Conservation (phyloP, 2,329 filamentous ascomycete genomes). For the Monosporascus sp. region DNA sequence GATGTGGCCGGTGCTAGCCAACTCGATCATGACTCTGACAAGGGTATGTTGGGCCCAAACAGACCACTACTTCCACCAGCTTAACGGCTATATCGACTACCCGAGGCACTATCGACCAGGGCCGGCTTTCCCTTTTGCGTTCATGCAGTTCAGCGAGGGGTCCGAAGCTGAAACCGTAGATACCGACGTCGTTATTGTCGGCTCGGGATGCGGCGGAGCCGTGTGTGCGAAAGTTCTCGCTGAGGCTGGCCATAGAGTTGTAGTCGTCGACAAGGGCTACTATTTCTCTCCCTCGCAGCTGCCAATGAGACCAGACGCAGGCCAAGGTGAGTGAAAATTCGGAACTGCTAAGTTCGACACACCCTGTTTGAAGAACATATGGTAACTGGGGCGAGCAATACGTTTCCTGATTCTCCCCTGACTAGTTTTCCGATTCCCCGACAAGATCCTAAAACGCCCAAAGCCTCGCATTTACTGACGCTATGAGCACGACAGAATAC, state of each 20-base stretch:
- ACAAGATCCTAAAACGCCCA: not conserved
- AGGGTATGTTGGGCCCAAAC: constrained; percentile 52
- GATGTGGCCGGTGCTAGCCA: constrained; percentile 49
- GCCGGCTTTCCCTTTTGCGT: constrained; percentile 51
- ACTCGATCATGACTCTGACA: constrained; percentile 48
- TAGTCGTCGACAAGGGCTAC: constrained; percentile 80
- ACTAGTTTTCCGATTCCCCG: too few relatives aligned
- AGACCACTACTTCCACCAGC: constrained; percentile 46
- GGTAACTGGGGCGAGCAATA: too few relatives aligned
- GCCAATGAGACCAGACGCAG: constrained; percentile 65
- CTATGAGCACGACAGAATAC: constrained; percentile 35
- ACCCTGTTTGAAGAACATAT: too few relatives aligned
- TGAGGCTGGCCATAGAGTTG: constrained; percentile 56
- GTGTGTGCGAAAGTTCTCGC: constrained; percentile 78
- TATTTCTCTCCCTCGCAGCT: constrained; percentile 67
- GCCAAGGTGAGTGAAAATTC: constrained; percentile 9
- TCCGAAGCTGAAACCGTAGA: constrained; percentile 54
- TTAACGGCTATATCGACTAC: constrained; percentile 54
- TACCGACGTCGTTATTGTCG: constrained; percentile 79
- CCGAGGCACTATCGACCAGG: constrained; percentile 47
- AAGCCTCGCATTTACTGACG: not conserved
- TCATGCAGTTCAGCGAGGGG: constrained; percentile 51
- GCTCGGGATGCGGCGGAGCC: constrained; percentile 79
- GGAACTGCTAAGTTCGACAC: too few relatives aligned
- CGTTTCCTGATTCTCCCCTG: too few relatives aligned